These are phyloP conservation scores for Adiantum capillusveneris DNA, from an alignment of 75 land plant genomes.

Conservation along the genomic window DNA sequence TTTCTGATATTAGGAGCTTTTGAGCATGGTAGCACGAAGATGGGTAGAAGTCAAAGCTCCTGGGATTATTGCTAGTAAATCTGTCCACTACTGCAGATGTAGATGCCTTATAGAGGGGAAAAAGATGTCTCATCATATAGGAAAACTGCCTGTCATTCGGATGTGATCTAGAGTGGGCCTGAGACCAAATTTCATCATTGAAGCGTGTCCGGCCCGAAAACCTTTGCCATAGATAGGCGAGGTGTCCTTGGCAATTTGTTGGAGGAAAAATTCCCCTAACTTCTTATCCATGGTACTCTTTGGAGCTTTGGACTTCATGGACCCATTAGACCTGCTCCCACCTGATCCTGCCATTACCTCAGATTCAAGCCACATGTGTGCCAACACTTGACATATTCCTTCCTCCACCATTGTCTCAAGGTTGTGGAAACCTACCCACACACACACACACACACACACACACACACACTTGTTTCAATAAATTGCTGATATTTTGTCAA, in stretches of 20 bases:
- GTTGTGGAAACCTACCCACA: conserved; percentile 45
- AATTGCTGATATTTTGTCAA: no score
- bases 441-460: no score
- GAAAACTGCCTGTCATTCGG: conserved; percentile 62
- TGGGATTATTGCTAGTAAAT: no score
- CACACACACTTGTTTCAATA: no score
- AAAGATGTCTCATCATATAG: conserved; percentile 10
- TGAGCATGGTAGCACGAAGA: no score
- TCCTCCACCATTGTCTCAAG: conserved; percentile 63
- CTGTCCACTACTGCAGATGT: no score
- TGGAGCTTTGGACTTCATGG: conserved; percentile 20
- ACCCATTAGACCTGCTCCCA: conserved; percentile 6
- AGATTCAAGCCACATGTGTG: conserved; percentile 70
- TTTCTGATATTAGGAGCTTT: no score
- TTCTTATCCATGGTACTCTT: conserved; percentile 44
- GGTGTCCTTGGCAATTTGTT: conserved; percentile 70
- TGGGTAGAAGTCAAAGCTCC: no score
- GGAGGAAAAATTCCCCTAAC: conserved; percentile 78
- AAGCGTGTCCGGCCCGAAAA: conserved; percentile 58
- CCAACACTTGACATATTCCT: conserved; percentile 84
- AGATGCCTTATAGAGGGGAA: no score
- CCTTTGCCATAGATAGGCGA: conserved; percentile 89
- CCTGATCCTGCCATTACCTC: conserved; percentile 35
- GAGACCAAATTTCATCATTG: conserved; percentile 63
- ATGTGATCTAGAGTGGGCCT: conserved; percentile 63